Evolutionary conservation across 768 basidiomycete genomes (phyloP).

Genomic region (Hemileccinum rubropunctum): DNA sequence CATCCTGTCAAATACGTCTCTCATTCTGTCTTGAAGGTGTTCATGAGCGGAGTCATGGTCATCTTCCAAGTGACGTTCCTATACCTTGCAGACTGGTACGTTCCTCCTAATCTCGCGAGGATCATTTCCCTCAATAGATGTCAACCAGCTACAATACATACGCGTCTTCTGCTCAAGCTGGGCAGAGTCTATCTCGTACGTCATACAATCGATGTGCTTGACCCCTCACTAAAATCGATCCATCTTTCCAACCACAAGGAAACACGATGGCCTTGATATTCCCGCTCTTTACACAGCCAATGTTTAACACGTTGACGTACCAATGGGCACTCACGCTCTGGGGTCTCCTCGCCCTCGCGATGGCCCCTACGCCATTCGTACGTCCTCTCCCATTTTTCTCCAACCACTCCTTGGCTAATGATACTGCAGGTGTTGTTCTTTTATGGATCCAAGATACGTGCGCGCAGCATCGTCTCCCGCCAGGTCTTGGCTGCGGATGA

Average conservation of each 20-base stretch:
- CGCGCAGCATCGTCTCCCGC: slow-evolving; percentile 24
- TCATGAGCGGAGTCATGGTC: slow-evolving; percentile 38
- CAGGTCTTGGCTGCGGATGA: slow-evolving; percentile 18
- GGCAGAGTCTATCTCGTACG: slow-evolving; percentile 46
- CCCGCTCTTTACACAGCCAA: slow-evolving; percentile 46
- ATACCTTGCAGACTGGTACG: slow-evolving; percentile 52
- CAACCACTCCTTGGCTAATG: too few species aligned
- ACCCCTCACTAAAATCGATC: not conserved
- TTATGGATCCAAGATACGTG: slow-evolving; percentile 33
- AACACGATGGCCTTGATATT: slow-evolving; percentile 42
- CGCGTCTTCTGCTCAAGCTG: slow-evolving; percentile 55
- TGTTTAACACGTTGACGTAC: slow-evolving; percentile 47
- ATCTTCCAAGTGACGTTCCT: slow-evolving; percentile 46
- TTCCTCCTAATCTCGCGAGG: not conserved
- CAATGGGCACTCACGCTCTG: slow-evolving; percentile 49
- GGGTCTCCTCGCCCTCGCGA: slow-evolving; percentile 38
- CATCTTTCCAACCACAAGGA: slow-evolving; percentile 22
- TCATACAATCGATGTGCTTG: not conserved
- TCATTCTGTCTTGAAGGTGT: slow-evolving; percentile 31
- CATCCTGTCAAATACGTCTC: not conserved
- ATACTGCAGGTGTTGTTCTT: slow-evolving; percentile 26
- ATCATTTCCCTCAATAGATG: not conserved
- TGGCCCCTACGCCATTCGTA: slow-evolving; percentile 46
- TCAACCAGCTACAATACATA: slow-evolving; percentile 39
- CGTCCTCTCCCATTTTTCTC: slow-evolving; percentile 6